These are phyloP conservation scores for Zymoseptoria tritici DNA, from an alignment of 2,329 filamentous ascomycete genomes.

Conservation along the genomic window DNA sequence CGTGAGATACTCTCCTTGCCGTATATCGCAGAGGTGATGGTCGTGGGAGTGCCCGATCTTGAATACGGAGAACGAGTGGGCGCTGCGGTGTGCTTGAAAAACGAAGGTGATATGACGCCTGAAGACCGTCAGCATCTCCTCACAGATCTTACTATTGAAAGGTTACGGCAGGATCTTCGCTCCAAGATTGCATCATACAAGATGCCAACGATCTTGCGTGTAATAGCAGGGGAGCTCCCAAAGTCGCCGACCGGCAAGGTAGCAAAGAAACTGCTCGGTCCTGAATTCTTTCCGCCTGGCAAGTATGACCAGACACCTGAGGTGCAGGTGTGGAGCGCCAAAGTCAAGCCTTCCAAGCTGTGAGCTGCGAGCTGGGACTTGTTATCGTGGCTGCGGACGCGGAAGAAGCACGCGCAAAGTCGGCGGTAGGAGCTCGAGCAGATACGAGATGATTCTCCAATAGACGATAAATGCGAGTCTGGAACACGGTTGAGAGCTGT, in stretches of 20 bases:
- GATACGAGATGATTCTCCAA: conserved; percentile 2
- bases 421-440: neutral
- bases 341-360: conserved; percentile 9
- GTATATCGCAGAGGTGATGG: conserved; percentile 45
- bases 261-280: conserved; percentile 38
- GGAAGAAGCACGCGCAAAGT: conserved; percentile 1
- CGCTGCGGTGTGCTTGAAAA: conserved; percentile 42
- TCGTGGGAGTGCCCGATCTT: conserved; percentile 47
- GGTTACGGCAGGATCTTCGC: conserved; percentile 38
- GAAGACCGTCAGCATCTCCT: conserved; percentile 15
- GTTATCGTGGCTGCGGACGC: neutral
- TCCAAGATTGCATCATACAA: conserved; percentile 42
- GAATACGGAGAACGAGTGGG: conserved; percentile 50
- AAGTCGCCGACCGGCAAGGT: conserved; percentile 45
- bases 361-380: conserved; percentile 2
- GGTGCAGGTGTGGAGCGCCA: conserved; percentile 23
- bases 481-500: neutral
- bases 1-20: conserved; percentile 44
- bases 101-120: conserved; percentile 22
- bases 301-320: conserved; percentile 14
- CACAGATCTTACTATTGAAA: conserved; percentile 32
- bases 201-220: conserved; percentile 41
- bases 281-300: conserved; percentile 24
- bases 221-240: conserved; percentile 40
- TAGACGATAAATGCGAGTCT: conserved; percentile 1